Percentiles rank a stretch among this genome's conserved stretches.
Conservation (phyloP, 139 green algal genomes). For the Volvox reticuliferus region DNA sequence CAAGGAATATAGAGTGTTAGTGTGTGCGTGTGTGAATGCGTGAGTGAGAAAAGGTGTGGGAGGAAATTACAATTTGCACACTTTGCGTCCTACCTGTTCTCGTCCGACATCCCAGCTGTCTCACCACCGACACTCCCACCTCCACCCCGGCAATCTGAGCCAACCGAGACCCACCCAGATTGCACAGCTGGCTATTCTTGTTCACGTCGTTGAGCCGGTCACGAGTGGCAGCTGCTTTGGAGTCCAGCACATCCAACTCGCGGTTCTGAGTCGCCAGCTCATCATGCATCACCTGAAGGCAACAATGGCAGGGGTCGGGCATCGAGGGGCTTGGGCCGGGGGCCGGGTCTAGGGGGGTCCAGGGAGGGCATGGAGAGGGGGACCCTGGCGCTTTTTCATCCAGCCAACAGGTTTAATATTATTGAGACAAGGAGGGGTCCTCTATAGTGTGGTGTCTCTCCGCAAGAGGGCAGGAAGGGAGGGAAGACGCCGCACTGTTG, state of each 20-base stretch:
- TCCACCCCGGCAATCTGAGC: not conserved
- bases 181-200: slow-evolving; percentile 48
- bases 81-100: not conserved
- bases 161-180: slow-evolving; percentile 12
- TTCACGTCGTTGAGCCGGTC: slow-evolving; percentile 36
- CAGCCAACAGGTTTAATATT: too few species aligned
- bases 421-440: not conserved
- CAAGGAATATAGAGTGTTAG: too few species aligned
- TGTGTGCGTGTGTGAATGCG: too few species aligned
- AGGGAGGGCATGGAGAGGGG: too few species aligned
- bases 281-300: not conserved
- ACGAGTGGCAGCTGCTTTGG: not conserved
- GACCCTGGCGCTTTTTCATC: too few species aligned
- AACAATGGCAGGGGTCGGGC: too few species aligned
- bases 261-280: slow-evolving; percentile 37
- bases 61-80: not conserved
- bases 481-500: too few species aligned
- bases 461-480: too few species aligned
- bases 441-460: not conserved
- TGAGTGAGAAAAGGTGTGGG: too few species aligned
- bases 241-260: slow-evolving; percentile 37
- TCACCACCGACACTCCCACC: not conserved
- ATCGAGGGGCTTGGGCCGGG: too few species aligned
- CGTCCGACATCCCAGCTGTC: too few species aligned
- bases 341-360: too few species aligned